Evolutionary conservation across 2,329 filamentous ascomycete genomes (phyloP).

Genomic region (Aspergillus sp.): DNA sequence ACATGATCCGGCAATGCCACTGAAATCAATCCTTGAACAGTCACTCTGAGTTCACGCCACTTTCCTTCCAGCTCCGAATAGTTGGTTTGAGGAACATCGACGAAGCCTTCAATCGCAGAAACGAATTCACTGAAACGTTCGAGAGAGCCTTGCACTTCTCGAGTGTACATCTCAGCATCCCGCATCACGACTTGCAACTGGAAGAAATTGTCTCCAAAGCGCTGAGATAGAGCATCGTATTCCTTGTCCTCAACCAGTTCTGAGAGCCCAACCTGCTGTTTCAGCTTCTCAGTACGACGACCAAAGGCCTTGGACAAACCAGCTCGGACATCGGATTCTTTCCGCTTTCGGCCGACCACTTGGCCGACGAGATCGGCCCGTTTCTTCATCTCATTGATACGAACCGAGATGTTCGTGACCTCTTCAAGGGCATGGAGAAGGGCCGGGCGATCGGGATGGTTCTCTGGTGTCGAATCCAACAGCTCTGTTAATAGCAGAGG

Average conservation of each 20-base stretch:
- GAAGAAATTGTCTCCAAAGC: slow-evolving; percentile 88
- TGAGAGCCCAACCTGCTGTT: slow-evolving; percentile 64
- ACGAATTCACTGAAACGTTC: slow-evolving; percentile 78
- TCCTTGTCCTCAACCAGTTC: slow-evolving; percentile 74
- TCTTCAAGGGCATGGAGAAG: slow-evolving; percentile 74
- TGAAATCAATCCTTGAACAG: slow-evolving; percentile 80
- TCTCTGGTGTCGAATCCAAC: slow-evolving; percentile 71
- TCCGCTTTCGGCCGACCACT: slow-evolving; percentile 80
- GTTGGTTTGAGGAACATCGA: slow-evolving; percentile 66
- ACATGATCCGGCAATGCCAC: slow-evolving; percentile 83
- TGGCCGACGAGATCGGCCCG: slow-evolving; percentile 89
- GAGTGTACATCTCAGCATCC: slow-evolving; percentile 89
- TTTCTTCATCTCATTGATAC: slow-evolving; percentile 93
- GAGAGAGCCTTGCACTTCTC: slow-evolving; percentile 76
- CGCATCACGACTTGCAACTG: slow-evolving; percentile 87
- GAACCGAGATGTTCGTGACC: slow-evolving; percentile 57
- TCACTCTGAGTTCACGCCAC: slow-evolving; percentile 87
- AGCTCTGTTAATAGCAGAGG: slow-evolving; percentile 80
- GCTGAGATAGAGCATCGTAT: slow-evolving; percentile 78
- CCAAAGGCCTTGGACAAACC: slow-evolving; percentile 86
- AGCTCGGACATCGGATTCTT: slow-evolving; percentile 83
- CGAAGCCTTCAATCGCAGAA: slow-evolving; percentile 77
- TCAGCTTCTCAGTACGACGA: slow-evolving; percentile 82
- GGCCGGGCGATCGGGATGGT: slow-evolving; percentile 76
- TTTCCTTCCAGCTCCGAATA: slow-evolving; percentile 88